Base-by-base conservation (phyloP, 2,329 filamentous ascomycete genomes). In the Didymella keratinophila region DNA sequence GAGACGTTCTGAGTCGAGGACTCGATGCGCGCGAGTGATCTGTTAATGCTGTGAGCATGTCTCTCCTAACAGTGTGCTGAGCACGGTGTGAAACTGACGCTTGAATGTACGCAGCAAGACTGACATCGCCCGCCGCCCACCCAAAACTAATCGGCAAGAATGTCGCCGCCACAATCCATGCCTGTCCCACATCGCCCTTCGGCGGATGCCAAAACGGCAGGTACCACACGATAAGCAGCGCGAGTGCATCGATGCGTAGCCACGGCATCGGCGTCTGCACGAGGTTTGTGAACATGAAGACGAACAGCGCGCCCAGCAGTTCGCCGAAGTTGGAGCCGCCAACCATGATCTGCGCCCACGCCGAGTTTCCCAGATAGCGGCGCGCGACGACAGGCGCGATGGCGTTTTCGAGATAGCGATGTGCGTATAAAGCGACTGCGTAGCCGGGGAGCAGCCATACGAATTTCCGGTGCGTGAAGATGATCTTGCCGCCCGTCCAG, bases 61-160 rank as follows among this genome's bases (percentile, higher is more conserved):
- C 28, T 10, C 2, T 3, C 2, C 23, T 10, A 30, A 30, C 3
- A 11, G 10, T 3, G 10, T 12, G 8, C 10, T 3, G 11, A 30
- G 28, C 4, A 10, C 11, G 9, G 28, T 16, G 16, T 12, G 12
- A 1, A 12, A 23, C 51, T 53, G 37, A 53, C 3, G 81, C 80
- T 65, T 84, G 82, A 47, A 83, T 82, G 65, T 83, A 83, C 1
- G 82, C 82, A 1, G 79, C 79, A 0, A 83, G 77, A 4, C 80
- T 82, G 14, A 83, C 81, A 52, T 84, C 81, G 14, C 81, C 81
- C 4, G 82, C 81, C 0, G 82, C 82, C 81, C 81, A 84, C 20
- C 81, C 81, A 49, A 83, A 82, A 48, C 69, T 71, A 21, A 69
- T 69, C 1, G 81, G 81, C 21, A 82, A 69, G 56, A 83, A 81